Conservation (phyloP, 257 asterid species). For the Gentiana macrophylla region DNA sequence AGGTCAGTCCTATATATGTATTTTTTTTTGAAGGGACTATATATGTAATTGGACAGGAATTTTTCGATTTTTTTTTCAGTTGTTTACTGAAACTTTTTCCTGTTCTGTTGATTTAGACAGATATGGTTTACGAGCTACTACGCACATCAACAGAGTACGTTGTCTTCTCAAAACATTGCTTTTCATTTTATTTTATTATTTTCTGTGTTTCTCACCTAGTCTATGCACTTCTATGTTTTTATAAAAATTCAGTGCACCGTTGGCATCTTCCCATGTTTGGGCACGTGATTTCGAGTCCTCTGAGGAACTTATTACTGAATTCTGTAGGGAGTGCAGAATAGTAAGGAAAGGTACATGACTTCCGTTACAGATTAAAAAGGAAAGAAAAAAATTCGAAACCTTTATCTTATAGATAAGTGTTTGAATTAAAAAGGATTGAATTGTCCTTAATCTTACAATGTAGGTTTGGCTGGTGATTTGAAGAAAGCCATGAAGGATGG, state of each 20-base stretch:
- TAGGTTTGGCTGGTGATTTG: constrained; percentile 97
- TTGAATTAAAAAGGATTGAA: constrained; percentile 4
- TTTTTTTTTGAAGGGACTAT: constrained; percentile 1
- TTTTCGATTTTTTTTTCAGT: constrained; percentile 8
- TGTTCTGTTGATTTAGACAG: constrained; percentile 53
- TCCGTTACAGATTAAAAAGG: constrained; percentile 2
- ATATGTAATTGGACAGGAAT: not conserved
- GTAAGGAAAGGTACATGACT: constrained; percentile 76
- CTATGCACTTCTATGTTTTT: constrained; percentile 9
- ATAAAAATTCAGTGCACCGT: constrained; percentile 71
- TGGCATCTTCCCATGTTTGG: constrained; percentile 91
- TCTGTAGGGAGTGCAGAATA: constrained; percentile 97
- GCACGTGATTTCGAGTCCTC: constrained; percentile 81
- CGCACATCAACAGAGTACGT: constrained; percentile 98
- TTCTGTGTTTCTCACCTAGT: not conserved
- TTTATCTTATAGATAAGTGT: no score
- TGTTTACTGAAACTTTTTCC: constrained; percentile 17
- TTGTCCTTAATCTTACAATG: constrained; percentile 8
- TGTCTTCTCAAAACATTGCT: constrained; percentile 9
- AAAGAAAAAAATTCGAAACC: not conserved
- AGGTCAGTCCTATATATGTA: constrained; percentile 32
- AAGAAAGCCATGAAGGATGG: constrained; percentile 99
- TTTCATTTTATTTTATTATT: not conserved
- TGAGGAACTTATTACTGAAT: constrained; percentile 88
- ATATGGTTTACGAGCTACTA: constrained; percentile 94